These are phyloP conservation scores for Kodamaea leandrae DNA, from an alignment of 805 yeast species.

Conservation along the genomic window DNA sequence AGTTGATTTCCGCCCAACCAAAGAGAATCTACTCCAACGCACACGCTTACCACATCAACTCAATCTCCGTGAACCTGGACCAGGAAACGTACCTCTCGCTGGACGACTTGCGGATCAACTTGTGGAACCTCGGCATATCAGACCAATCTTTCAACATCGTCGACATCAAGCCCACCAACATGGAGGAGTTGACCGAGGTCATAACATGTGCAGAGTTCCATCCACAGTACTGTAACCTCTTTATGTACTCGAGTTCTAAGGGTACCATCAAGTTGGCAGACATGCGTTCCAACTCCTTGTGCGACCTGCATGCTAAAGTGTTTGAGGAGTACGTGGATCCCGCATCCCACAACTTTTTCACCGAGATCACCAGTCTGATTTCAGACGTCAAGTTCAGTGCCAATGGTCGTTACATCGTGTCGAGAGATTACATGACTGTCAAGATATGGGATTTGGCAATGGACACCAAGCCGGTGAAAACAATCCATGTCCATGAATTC, in stretches of 20 bases:
- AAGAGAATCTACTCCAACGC: constrained; percentile 90
- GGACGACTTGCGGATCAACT: constrained; percentile 91
- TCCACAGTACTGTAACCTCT: constrained; percentile 85
- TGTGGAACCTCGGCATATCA: constrained; percentile 93
- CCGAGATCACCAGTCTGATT: constrained; percentile 93
- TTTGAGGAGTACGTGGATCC: constrained; percentile 95
- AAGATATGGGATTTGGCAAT: constrained; percentile 97
- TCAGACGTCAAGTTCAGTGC: constrained; percentile 90
- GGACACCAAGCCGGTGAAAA: constrained; percentile 93
- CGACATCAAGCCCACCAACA: constrained; percentile 94
- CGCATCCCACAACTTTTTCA: constrained; percentile 87
- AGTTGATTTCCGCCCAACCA: constrained; percentile 92
- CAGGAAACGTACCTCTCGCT: constrained; percentile 92
- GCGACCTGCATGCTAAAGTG: constrained; percentile 83
- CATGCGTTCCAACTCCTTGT: constrained; percentile 92
- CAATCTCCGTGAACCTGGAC: constrained; percentile 91
- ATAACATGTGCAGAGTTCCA: constrained; percentile 96
- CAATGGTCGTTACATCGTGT: constrained; percentile 93
- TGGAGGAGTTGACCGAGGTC: constrained; percentile 98
- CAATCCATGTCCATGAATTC: constrained; percentile 94
- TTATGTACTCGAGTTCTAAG: constrained; percentile 93
- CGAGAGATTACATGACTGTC: constrained; percentile 95
- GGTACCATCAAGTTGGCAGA: constrained; percentile 95
- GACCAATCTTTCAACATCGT: constrained; percentile 96
- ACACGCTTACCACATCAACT: constrained; percentile 96